Evolutionary conservation across 1,284 basidiomycete genomes (phyloP), one percentile per base, ranked within the genome.

Genomic region (Melampsora occidentalis): DNA sequence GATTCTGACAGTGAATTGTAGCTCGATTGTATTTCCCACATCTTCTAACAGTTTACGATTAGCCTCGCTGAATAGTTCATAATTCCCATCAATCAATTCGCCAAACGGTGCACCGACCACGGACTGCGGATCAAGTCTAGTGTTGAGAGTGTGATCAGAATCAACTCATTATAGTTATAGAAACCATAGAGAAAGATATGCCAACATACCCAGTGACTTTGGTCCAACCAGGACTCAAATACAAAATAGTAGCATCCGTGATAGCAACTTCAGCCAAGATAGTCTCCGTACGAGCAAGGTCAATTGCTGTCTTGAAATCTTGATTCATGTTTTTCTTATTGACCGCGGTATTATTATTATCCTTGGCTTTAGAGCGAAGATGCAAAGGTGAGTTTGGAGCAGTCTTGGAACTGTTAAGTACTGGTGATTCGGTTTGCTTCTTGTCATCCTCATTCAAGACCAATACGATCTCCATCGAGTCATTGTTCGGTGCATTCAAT

Each of bases 241-340:
- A 99, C 81, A 95, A 90, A 82, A 88, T 85, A 20, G 84, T 83
- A 72, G 98, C 94, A 7, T 93, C 94, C 82, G 97, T 93, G 78
- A 98, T 86, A 82, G 90, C 91, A 33, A 99, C 88, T 83, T 99
- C 97, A 86, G 99, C 88, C 42, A 99, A 92, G 71, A 97, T 93
- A 80, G 96, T 97, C 83, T 93, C 91, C 81, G 90, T 93, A 84
- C 95, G 92, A 18, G 93, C 93, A 5, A 91, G 92, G 83, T 98
- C 94, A 2, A 93, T 94, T 80, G 94, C 90, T 42, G 92, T 85
- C 39, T 90, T 88, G 39, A 97, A 84, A 35, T 92, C 90, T 81
- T 96, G 93, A 0, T 91, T 91, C 18, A 91, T 90, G 59, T 76
- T 67, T 5, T 77, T 67, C 20, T 35, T 28, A 46, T 42, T 39